phyloP scores from a whole-genome alignment of 306 rosid species.

The Lathyrus tuberosus region DNA sequence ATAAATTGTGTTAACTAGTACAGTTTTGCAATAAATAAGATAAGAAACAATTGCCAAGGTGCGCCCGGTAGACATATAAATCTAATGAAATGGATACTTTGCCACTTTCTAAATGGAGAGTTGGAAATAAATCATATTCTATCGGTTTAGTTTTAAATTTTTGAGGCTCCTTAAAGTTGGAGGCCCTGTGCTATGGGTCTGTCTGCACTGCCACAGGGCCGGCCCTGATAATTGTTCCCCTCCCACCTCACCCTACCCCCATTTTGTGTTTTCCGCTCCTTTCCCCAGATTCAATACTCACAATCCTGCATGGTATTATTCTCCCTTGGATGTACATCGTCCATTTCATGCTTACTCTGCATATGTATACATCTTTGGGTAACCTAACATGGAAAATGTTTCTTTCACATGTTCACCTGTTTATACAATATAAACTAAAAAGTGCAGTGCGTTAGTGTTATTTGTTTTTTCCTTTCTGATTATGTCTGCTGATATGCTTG shows the following conservation, averaged over 20 bases:
- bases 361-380: constrained; percentile 16
- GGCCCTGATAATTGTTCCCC: too few relatives aligned
- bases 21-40: too few relatives aligned
- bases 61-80: too few relatives aligned
- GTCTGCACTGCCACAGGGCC: too few relatives aligned
- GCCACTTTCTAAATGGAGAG: too few relatives aligned
- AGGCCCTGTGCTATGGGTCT: too few relatives aligned
- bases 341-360: constrained; percentile 25
- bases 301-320: constrained; percentile 10
- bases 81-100: too few relatives aligned
- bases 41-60: too few relatives aligned
- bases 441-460: neutral
- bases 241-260: neutral
- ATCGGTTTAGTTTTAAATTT: too few relatives aligned
- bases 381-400: constrained; percentile 18
- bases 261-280: neutral
- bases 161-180: too few relatives aligned
- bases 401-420: constrained; percentile 6
- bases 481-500: constrained; percentile 30
- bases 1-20: too few relatives aligned
- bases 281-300: constrained; percentile 14
- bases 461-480: constrained; percentile 3
- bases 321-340: constrained; percentile 19
- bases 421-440: constrained; percentile 22
- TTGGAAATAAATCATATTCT: too few relatives aligned